These are phyloP conservation scores for Furcasterigmium sp. DNA, from an alignment of 2,329 filamentous ascomycete species.

Conservation along the genomic window DNA sequence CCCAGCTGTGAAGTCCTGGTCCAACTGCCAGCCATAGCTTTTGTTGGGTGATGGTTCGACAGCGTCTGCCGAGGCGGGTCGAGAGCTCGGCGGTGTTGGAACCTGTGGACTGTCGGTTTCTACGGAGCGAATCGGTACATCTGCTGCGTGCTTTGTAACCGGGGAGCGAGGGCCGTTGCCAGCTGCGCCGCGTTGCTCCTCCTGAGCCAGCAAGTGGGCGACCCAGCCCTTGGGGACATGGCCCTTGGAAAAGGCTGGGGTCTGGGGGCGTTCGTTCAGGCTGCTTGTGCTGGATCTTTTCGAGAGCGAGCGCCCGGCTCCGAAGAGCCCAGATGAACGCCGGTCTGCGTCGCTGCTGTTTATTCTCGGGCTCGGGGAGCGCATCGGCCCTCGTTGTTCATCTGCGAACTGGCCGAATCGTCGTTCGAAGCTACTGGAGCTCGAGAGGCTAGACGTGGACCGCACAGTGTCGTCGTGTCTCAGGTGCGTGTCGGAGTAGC, in stretches of 20 bases:
- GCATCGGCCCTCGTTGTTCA: conserved; percentile 9
- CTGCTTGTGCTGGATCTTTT: conserved; percentile 29
- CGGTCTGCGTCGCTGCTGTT: conserved; percentile 24
- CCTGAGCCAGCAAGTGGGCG: conserved; percentile 13
- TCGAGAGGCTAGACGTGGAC: conserved; percentile 10
- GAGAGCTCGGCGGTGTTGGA: conserved; percentile 11
- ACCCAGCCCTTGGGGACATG: conserved; percentile 14
- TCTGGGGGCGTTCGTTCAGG: conserved; percentile 15
- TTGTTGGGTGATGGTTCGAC: conserved; percentile 38
- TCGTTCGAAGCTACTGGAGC: conserved; percentile 8
- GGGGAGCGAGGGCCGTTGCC: conserved; percentile 3
- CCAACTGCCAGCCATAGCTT: conserved; percentile 50
- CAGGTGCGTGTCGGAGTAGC: conserved; percentile 13
- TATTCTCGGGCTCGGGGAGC: conserved; percentile 15
- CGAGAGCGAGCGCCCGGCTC: conserved; percentile 23
- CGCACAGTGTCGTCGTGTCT: conserved; percentile 17
- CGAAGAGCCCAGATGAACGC: conserved; percentile 27
- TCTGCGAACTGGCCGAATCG: conserved; percentile 8
- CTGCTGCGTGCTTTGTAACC: conserved; percentile 10
- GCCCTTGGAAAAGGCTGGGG: conserved; percentile 10
- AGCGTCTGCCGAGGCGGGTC: conserved; percentile 15
- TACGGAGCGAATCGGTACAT: conserved; percentile 26
- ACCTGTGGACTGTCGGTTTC: conserved; percentile 16
- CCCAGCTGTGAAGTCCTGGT: conserved; percentile 52
- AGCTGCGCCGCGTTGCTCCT: conserved; percentile 6